Percentiles rank a stretch among this genome's conserved stretches.
phyloP scores from a whole-genome alignment of 1,139 yeast species.

The Yamadazyma conglobata region DNA sequence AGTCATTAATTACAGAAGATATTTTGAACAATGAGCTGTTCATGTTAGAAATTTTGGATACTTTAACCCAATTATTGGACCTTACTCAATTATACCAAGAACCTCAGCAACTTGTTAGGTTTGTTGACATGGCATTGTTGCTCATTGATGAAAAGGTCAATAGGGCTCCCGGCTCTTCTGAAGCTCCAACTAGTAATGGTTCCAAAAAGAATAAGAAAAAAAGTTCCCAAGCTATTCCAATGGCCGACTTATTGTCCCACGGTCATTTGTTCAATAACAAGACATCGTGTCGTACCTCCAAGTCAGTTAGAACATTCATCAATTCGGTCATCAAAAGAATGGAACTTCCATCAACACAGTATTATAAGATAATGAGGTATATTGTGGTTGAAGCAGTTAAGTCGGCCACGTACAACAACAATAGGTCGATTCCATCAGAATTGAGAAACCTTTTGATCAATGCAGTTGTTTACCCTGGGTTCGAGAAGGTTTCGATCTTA shows the following conservation, averaged over 20 bases:
- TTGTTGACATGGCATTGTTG: constrained; percentile 45
- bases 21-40: constrained; percentile 32
- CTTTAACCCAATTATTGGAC: constrained; percentile 27
- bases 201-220: constrained; percentile 39
- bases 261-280: constrained; percentile 51
- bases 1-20: constrained; percentile 28
- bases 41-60: constrained; percentile 25
- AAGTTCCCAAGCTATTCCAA: constrained; percentile 41
- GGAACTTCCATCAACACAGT: constrained; percentile 59
- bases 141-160: constrained; percentile 39
- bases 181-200: constrained; percentile 9
- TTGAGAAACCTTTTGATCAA: constrained; percentile 44
- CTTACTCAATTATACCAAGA: constrained; percentile 35
- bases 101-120: constrained; percentile 35
- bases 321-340: constrained; percentile 45
- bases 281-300: constrained; percentile 36
- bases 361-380: constrained; percentile 59
- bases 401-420: constrained; percentile 22
- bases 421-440: constrained; percentile 26
- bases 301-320: constrained; percentile 47
- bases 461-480: constrained; percentile 63
- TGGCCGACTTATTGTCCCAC: constrained; percentile 72
- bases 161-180: constrained; percentile 1
- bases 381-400: constrained; percentile 47
- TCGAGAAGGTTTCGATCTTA: constrained; percentile 56